These are phyloP conservation scores for Leccinum variicolor DNA, from an alignment of 768 basidiomycete genomes.

Conservation along the genomic window DNA sequence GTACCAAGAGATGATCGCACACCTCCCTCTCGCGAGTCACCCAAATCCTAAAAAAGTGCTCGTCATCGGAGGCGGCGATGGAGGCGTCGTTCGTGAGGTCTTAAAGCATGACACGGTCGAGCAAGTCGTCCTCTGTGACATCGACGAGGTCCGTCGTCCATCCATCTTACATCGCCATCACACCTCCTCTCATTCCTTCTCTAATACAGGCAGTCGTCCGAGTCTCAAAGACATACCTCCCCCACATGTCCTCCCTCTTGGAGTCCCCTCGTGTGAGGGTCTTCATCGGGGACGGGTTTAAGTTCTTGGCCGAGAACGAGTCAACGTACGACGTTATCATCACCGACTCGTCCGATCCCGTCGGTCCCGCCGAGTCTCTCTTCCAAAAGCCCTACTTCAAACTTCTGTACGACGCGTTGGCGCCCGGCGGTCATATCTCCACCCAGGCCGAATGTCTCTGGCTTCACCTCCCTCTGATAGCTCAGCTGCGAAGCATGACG, in stretches of 20 bases:
- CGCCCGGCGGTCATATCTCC: constrained; percentile 88
- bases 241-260: constrained; percentile 88
- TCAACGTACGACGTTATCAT: constrained; percentile 95
- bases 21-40: constrained; percentile 93
- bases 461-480: constrained; percentile 89
- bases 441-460: constrained; percentile 96
- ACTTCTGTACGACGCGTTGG: constrained; percentile 85
- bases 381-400: constrained; percentile 98
- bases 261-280: constrained; percentile 78
- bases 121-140: constrained; percentile 93
- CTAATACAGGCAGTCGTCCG: constrained; percentile 77
- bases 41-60: constrained; percentile 95
- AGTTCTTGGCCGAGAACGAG: constrained; percentile 87
- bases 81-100: constrained; percentile 95
- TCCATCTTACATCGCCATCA: not conserved
- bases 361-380: constrained; percentile 90
- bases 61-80: constrained; percentile 98
- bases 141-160: constrained; percentile 71
- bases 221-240: constrained; percentile 90
- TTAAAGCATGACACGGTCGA: constrained; percentile 91
- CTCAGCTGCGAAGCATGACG: constrained; percentile 66
- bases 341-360: constrained; percentile 97
- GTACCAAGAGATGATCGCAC: constrained; percentile 99
- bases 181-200: not conserved
- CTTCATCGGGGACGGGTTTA: constrained; percentile 93